Base-by-base conservation (phyloP, 257 asterid genomes). In the Solanum gracilifrons region DNA sequence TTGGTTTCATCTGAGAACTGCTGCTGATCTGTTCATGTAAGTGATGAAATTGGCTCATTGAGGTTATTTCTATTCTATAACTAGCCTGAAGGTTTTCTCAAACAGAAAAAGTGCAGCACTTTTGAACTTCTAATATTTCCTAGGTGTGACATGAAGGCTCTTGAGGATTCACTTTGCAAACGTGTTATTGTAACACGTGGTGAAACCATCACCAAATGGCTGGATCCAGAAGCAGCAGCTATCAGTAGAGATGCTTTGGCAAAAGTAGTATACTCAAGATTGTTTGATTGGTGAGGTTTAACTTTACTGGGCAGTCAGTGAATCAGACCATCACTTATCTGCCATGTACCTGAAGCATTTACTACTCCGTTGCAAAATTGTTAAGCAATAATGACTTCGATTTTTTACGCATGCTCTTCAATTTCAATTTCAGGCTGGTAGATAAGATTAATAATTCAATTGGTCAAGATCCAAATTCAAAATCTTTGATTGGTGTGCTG, bases 381-480 rank as follows among this genome's bases (percentile, higher is more conserved):
- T 80, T 9, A 18, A 46, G 36, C 85, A 18, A 29, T 29, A 46
- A 43, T 46, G 41, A 29, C 68, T 46, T 48, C 18, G 31, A 79
- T 18, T 29, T 80, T 27, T 80, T 27, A 7, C 27, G 25, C 1
- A 11, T 43, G 41, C 68, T 48, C 41, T 79, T 79, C 39, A 46
- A 80, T 80, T 80, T 80, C 89, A 9, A 46, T 80, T 80, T 90
- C 97, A 95, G 97, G 98, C 95, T 95, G 51, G 98, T 95, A 86
- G 94, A 94, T 83, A 95, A 85, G 90, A 94, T 95, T 84, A 95
- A 95, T 90, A 93, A 83, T 88, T 92, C 95, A 66, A 95, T 94
- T 13, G 97, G 97, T 87, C 97, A 95, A 91, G 98, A 95, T 89
- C 95, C 96, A 74, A 88, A 90, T 88, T 93, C 97, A 20, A 94